These are phyloP conservation scores for Phialophora expanda DNA, from an alignment of 2,329 filamentous ascomycete species.

Conservation along the genomic window DNA sequence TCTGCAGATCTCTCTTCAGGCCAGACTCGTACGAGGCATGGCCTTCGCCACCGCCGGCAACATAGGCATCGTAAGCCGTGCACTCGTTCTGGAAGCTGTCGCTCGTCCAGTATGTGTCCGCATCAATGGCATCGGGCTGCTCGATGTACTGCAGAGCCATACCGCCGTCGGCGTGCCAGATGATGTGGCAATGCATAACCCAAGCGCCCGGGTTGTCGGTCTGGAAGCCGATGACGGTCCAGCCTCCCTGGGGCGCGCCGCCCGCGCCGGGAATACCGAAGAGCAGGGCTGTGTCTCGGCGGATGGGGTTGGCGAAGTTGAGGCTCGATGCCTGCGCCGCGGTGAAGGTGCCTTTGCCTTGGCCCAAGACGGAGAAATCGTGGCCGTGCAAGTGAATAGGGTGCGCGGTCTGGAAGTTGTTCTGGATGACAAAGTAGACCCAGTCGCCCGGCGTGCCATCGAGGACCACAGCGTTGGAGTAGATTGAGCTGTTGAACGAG, in stretches of 20 bases:
- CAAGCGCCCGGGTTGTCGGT: constrained; percentile 61
- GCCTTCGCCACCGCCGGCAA: constrained; percentile 19
- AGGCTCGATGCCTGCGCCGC: constrained; percentile 62
- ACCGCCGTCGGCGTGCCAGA: constrained; percentile 75
- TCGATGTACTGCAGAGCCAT: constrained; percentile 56
- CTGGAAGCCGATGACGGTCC: constrained; percentile 64
- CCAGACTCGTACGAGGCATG: constrained; percentile 32
- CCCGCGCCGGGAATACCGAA: constrained; percentile 54
- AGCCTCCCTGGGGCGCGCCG: constrained; percentile 52
- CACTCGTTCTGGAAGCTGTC: constrained; percentile 36
- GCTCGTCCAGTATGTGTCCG: constrained; percentile 29
- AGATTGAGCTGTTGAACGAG: constrained; percentile 35
- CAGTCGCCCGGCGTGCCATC: constrained; percentile 33
- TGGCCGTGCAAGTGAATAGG: constrained; percentile 74
- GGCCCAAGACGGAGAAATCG: constrained; percentile 69
- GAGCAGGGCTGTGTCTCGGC: constrained; percentile 71
- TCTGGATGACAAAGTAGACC: constrained; percentile 40
- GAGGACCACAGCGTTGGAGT: constrained; percentile 33
- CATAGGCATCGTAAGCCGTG: constrained; percentile 22
- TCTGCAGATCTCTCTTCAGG: constrained; percentile 28
- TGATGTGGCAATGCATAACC: constrained; percentile 81
- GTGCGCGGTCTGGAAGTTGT: constrained; percentile 49
- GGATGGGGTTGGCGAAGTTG: constrained; percentile 66
- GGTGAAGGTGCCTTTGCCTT: constrained; percentile 50
- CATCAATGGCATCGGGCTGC: constrained; percentile 31